Evolutionary conservation across 768 basidiomycete species (phyloP).

Genomic region (Udeniomyces megalosporus): DNA sequence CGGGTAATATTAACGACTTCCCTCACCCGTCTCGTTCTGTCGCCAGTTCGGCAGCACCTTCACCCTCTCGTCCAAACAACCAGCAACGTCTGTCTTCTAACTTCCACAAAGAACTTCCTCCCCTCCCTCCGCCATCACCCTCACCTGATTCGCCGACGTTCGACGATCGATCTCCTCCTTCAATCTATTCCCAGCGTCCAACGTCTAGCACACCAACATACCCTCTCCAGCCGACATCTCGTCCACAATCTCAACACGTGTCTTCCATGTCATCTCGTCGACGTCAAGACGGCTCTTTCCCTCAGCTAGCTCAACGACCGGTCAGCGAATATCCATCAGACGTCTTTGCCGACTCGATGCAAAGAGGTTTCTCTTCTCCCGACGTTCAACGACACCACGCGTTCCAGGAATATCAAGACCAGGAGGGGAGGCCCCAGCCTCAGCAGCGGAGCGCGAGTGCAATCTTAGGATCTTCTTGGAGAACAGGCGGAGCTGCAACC

Average conservation of each 20-base stretch:
- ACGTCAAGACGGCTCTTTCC: neutral
- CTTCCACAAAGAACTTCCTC: slow-evolving; percentile 7
- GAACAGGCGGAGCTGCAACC: neutral
- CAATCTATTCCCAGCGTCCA: neutral
- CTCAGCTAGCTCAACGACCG: neutral
- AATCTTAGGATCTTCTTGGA: neutral
- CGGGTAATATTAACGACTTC: neutral
- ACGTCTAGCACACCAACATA: neutral
- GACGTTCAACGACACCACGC: neutral
- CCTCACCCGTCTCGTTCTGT: neutral
- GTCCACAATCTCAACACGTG: neutral
- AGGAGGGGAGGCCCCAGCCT: neutral
- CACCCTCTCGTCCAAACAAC: neutral
- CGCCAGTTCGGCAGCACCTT: neutral
- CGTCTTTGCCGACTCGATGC: neutral
- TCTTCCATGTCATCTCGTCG: neutral
- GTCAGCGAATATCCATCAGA: neutral
- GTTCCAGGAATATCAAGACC: neutral
- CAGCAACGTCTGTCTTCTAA: neutral
- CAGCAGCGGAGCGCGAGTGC: neutral
- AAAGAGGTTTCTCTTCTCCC: neutral
- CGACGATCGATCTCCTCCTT: neutral
- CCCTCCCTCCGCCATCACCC: neutral
- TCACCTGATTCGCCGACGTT: neutral
- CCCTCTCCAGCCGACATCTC: neutral